These are phyloP conservation scores for Podila clonocystis DNA, from an alignment of 192 early-diverging fungal genomes.

Conservation along the genomic window DNA sequence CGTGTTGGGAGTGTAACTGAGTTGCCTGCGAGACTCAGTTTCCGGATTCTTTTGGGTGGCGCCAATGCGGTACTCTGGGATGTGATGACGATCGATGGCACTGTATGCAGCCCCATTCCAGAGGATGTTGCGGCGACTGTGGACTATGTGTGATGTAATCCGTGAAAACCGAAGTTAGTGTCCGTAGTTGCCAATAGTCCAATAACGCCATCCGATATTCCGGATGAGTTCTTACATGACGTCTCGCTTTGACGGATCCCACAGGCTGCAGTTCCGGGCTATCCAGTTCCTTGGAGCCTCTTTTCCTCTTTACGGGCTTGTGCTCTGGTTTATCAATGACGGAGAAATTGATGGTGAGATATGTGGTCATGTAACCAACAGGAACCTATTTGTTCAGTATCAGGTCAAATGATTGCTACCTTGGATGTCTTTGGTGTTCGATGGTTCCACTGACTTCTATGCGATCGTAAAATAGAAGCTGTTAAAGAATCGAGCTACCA, in stretches of 20 bases:
- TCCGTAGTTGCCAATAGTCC: too few relatives aligned
- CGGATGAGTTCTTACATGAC: not conserved
- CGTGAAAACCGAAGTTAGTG: too few relatives aligned
- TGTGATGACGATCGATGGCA: not conserved
- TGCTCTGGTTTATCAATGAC: constrained; percentile 18
- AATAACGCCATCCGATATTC: too few relatives aligned
- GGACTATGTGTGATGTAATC: not conserved
- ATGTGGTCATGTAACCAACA: too few relatives aligned
- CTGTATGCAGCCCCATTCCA: not conserved
- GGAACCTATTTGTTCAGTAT: too few relatives aligned
- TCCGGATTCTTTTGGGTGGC: not conserved
- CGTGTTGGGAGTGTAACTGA: not conserved
- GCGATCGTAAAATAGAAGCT: not conserved
- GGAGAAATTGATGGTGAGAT: not conserved
- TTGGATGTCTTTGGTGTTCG: not conserved
- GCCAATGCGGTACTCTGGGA: not conserved
- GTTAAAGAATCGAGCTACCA: too few relatives aligned
- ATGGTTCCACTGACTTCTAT: not conserved
- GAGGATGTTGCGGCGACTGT: not conserved
- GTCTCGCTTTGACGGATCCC: not conserved
- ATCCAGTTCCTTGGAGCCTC: not conserved
- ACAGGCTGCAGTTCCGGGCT: not conserved
- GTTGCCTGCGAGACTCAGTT: not conserved
- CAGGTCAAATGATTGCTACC: not conserved
- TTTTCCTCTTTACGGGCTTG: constrained; percentile 30